Base-by-base conservation (phyloP, 768 basidiomycete species). In the Termitomyces sp. region DNA sequence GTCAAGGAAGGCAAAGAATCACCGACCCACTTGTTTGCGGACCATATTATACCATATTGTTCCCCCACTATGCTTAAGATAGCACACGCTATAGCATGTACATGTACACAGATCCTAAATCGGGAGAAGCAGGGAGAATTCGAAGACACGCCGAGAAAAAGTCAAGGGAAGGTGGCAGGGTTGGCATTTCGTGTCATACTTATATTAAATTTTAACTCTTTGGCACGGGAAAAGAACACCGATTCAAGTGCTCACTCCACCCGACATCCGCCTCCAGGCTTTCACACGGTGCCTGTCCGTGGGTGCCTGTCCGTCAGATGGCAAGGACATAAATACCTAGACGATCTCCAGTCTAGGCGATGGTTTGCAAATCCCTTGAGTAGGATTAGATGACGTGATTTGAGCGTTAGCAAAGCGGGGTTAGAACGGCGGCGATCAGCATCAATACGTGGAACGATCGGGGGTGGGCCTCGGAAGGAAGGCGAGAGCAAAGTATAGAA, bases 161-260 rank as follows among this genome's bases (percentile, higher is more conserved):
- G 44, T 34, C 31, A 44, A 57, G 32, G 24, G 47, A 31, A 46
- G 18, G 36, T 39, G 34, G 56, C 42, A 49, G 37, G 48, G 56
- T 52, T 57, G 56, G 56, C 56, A 57, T 57, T 57, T 57, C 50
- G 56, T 57, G 56, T 53, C 56, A 57, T 57, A 16, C 24, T 46
- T 27, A 57, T 52, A 52, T 57, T 52, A 52, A 52, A 14, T 57
- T 46, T 52, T 52, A 24, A 44, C 56, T 53, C 50, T 57, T 52
- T 39, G 44, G 44, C 43, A 46, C 6, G 16, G 24, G 39, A 20
- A 57, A 51, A 57, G 22, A 26, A 36, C 24, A 57, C 27, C 36
- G 29, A 57, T 51, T 32, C 48, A 18, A 39, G 36, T 29, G 22
- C 31, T 42, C 56, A 29, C 31, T 42, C 56, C 50, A 50, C 49